Evolutionary conservation across 805 yeast species (phyloP), one percentile per base, ranked within the genome.

Genomic region (Blastobotrys attinorum): DNA sequence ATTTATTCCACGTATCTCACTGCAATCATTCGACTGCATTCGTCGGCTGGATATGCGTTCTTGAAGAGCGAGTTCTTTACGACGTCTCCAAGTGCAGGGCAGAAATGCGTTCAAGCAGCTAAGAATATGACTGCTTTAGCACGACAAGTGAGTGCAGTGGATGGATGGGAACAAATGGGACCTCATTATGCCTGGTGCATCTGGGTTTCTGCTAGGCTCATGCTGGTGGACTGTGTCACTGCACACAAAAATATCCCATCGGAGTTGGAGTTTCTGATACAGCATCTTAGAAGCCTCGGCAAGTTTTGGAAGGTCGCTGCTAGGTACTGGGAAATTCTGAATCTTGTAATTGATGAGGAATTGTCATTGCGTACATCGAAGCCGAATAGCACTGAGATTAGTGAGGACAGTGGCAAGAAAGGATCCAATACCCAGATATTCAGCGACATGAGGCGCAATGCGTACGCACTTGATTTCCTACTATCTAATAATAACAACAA

Each of bases 101-200:
- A 44, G 22, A 39, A 45, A 18, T 55, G 57, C 32, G 40, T 53
- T 13, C 22, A 37, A 7, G 52, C 59, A 3, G 56, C 51, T 4
- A 22, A 48, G 13, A 31, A 38, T 6, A 54, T 53, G 18, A 52
- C 48, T 4, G 27, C 21, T 11, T 43, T 55, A 8, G 52, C 58
- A 8, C 37, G 43, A 17, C 43, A 48, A 20, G 49, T 50, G 8
- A 29, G 33, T 13, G 7, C 25, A n/a, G 27, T 44, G 31, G 44
- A 46, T 8, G 38, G 37, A 7, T 45, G 47, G 47, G 41, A 45
- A 39, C 23, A 43, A n/a, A 47, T 54, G n/a, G 59, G 59, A 3
- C 58, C 59, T 10, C 58, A 55, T 23, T 55, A 51, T 33, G 59
- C 59, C 1, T 55, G 53, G 49, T 45, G 49, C 6, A 29, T 55